phyloP scores from a whole-genome alignment of 2,329 filamentous ascomycete species.

The Xylariaceae sp. region DNA sequence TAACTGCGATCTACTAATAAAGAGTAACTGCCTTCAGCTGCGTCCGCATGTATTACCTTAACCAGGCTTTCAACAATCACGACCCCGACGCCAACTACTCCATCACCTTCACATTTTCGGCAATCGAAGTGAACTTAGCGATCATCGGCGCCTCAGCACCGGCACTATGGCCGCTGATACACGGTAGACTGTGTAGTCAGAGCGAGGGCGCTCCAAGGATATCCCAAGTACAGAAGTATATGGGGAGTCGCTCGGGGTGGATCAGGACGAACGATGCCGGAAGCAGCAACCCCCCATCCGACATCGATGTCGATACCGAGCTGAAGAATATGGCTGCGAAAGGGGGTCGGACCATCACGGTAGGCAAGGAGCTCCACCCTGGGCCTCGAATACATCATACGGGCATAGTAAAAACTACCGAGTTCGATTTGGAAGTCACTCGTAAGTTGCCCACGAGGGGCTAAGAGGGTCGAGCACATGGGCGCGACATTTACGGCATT shows the following conservation, averaged over 20 bases:
- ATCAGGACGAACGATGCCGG: constrained; percentile 20
- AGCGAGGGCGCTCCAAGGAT: constrained; percentile 25
- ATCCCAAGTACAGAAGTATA: constrained; percentile 18
- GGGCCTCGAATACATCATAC: too few species aligned
- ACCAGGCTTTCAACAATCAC: constrained; percentile 25
- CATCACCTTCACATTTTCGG: constrained; percentile 36
- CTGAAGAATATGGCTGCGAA: constrained; percentile 17
- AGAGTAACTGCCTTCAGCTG: constrained; percentile 35
- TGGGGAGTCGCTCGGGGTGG: constrained; percentile 20
- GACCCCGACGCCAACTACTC: constrained; percentile 34
- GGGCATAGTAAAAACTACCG: too few species aligned
- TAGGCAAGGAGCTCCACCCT: too few species aligned
- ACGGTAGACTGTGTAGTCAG: constrained; percentile 31
- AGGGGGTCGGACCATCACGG: constrained; percentile 9
- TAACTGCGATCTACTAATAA: constrained; percentile 1
- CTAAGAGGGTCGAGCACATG: too few species aligned
- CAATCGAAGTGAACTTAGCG: constrained; percentile 43
- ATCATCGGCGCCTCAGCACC: constrained; percentile 44
- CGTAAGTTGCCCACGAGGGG: too few species aligned
- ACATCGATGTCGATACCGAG: constrained; percentile 1
- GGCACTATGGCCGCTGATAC: constrained; percentile 42
- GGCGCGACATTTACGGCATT: too few species aligned
- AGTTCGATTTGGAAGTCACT: too few species aligned
- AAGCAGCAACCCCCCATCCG: not conserved
- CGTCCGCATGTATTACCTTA: constrained; percentile 32